These are phyloP conservation scores for Sanghuangporus baumii DNA, from an alignment of 1,284 basidiomycete genomes.

Conservation along the genomic window DNA sequence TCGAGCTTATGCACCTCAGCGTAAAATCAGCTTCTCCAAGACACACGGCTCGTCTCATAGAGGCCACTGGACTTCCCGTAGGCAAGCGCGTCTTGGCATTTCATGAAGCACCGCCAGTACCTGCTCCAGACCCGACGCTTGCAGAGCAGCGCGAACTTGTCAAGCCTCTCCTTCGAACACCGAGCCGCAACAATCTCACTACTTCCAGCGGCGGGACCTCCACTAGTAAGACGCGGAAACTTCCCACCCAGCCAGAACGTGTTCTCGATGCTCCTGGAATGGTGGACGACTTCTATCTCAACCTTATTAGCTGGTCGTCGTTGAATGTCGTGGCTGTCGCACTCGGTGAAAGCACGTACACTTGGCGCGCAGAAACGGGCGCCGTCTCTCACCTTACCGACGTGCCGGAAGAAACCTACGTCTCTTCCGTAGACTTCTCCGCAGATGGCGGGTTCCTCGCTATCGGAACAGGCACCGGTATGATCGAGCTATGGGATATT, in stretches of 20 bases:
- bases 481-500: constrained; percentile 95
- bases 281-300: constrained; percentile 96
- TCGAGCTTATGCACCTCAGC: constrained; percentile 59
- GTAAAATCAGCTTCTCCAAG: constrained; percentile 59
- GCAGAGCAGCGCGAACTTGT: constrained; percentile 69
- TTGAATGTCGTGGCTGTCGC: constrained; percentile 88
- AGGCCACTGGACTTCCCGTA: constrained; percentile 65
- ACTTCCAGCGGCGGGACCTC: constrained; percentile 51
- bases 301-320: constrained; percentile 86
- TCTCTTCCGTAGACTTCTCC: constrained; percentile 82
- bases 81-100: constrained; percentile 74
- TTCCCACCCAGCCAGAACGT: constrained; percentile 80
- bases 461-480: constrained; percentile 79
- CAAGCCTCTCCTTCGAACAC: constrained; percentile 65
- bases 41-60: constrained; percentile 69
- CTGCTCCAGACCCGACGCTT: constrained; percentile 63
- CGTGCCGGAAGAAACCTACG: constrained; percentile 66
- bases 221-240: constrained; percentile 68
- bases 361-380: constrained; percentile 93
- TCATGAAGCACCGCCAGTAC: constrained; percentile 67
- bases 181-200: constrained; percentile 51
- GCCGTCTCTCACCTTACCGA: constrained; percentile 75
- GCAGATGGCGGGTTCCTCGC: constrained; percentile 86
- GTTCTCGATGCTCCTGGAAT: constrained; percentile 95
- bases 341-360: constrained; percentile 76